These are phyloP conservation scores for Aspergillus chevalieri DNA, from an alignment of 2,329 filamentous ascomycete species.

Conservation along the genomic window DNA sequence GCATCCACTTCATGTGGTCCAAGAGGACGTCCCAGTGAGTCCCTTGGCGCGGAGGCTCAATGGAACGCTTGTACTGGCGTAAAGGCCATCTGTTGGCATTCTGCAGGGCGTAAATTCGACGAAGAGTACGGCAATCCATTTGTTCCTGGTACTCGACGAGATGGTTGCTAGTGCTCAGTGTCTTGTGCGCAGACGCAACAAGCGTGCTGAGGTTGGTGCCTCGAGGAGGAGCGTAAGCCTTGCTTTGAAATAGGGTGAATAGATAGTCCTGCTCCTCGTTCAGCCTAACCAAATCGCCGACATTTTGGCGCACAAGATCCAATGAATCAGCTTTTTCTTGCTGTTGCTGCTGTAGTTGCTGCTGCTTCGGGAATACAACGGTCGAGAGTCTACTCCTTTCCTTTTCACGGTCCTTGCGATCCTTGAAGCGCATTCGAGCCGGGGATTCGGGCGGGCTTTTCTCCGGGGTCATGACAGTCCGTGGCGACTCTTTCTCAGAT, in stretches of 20 bases:
- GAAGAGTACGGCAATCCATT: slow-evolving; percentile 78
- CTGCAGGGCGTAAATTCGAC: slow-evolving; percentile 83
- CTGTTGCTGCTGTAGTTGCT: slow-evolving; percentile 43
- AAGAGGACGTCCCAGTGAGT: slow-evolving; percentile 83
- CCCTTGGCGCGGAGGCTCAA: slow-evolving; percentile 69
- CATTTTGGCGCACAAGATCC: slow-evolving; percentile 36
- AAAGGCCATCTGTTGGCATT: slow-evolving; percentile 89
- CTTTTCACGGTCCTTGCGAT: slow-evolving; percentile 54
- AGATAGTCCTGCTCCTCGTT: slow-evolving; percentile 54
- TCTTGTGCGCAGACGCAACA: slow-evolving; percentile 79
- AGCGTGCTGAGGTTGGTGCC: slow-evolving; percentile 59
- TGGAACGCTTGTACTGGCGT: slow-evolving; percentile 75
- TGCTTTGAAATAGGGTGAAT: slow-evolving; percentile 58
- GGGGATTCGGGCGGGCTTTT: slow-evolving; percentile 26
- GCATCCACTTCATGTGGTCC: slow-evolving; percentile 95
- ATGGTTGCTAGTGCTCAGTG: slow-evolving; percentile 76
- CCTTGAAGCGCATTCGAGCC: slow-evolving; percentile 38
- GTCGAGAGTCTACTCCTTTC: slow-evolving; percentile 60
- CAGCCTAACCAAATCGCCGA: slow-evolving; percentile 40
- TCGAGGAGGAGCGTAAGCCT: slow-evolving; percentile 50
- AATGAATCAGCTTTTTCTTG: slow-evolving; percentile 42
- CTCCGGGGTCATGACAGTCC: slow-evolving; percentile 9
- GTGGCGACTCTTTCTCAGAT: slow-evolving; percentile 27
- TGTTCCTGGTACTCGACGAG: slow-evolving; percentile 77
- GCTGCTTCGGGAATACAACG: slow-evolving; percentile 70